Conservation (phyloP, 2,329 filamentous ascomycete genomes). For the Pseudogymnoascus sp. region DNA sequence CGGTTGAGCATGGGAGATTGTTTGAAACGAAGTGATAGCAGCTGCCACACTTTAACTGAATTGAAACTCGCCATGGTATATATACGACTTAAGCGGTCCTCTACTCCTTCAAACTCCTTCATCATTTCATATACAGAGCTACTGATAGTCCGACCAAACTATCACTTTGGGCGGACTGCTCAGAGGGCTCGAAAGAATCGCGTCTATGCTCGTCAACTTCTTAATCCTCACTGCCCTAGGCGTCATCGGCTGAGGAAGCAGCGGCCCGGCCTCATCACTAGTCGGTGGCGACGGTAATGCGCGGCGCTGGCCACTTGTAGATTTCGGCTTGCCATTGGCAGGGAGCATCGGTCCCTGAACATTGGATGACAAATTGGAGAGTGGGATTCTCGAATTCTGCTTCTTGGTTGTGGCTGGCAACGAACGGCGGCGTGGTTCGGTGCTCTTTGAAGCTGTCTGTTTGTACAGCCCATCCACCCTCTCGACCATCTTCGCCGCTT, state of each 20-base stretch:
- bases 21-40: neutral
- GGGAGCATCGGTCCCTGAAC: neutral
- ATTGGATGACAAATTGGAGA: neutral
- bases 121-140: neutral
- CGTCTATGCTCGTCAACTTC: slow-evolving; percentile 19
- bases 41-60: neutral
- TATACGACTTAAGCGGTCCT: neutral
- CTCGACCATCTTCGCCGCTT: neutral
- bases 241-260: slow-evolving; percentile 13
- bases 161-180: neutral
- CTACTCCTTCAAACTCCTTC: neutral
- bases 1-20: neutral
- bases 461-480: neutral
- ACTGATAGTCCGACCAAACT: neutral
- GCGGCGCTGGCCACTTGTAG: neutral
- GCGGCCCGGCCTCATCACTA: slow-evolving; percentile 8
- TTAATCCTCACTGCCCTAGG: slow-evolving; percentile 19
- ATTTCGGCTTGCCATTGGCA: neutral
- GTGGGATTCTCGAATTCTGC: neutral
- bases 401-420: neutral
- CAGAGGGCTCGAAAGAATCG: slow-evolving; percentile 15
- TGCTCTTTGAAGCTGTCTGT: neutral
- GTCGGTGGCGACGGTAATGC: slow-evolving; percentile 15
- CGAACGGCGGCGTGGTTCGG: neutral
- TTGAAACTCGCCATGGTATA: neutral